Evolutionary conservation across 208 protist genomes (phyloP), one percentile per base, ranked within the genome.

Genomic region (Balamuthia mandrillaris): DNA sequence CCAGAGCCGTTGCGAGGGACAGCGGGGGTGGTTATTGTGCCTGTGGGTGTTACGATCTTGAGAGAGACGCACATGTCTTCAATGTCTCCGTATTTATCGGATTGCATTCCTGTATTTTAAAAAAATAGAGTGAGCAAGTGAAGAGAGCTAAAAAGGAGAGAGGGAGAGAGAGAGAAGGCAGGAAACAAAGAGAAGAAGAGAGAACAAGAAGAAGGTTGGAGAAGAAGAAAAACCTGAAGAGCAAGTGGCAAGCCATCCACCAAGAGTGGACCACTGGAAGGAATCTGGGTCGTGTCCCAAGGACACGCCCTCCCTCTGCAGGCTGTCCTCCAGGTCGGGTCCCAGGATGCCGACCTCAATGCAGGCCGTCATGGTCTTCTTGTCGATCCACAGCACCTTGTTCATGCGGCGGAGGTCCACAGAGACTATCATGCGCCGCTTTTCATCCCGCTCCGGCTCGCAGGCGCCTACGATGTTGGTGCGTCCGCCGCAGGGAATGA

Each of bases 231-330:
- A 18, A 72, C 87, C 87, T 31, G 74, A 85, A 18, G 87, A 82
- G 52, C 87, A 81, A 3, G 87, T 89, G 31, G 87, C 87, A 37
- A 89, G 56, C 87, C 87, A 89, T 44, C 87, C 87, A 52, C 87
- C 87, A 7, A 89, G 74, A 45, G 87, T 87, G 42, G 87, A 89
- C 24, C 84, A 89, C 52, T 89, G 84, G 44, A 82, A 86, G 61
- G 87, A 89, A 45, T 89, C 87, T 44, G 87, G 87, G n/a, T 89
- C 87, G 42, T 89, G 87, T 44, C 87, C 87, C 14, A 89, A 29
- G 4, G 65, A 74, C 5, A 74, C 39, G 65, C 63, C 65, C 65
- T 74, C 65, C 65, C 49, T 74, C 65, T 74, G 42, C 24, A 74
- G 65, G 3, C 65, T 18, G 37, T 74, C 49, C 65, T 74, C 65